Evolutionary conservation across 805 yeast species (phyloP).

Genomic region (Candida alai): DNA sequence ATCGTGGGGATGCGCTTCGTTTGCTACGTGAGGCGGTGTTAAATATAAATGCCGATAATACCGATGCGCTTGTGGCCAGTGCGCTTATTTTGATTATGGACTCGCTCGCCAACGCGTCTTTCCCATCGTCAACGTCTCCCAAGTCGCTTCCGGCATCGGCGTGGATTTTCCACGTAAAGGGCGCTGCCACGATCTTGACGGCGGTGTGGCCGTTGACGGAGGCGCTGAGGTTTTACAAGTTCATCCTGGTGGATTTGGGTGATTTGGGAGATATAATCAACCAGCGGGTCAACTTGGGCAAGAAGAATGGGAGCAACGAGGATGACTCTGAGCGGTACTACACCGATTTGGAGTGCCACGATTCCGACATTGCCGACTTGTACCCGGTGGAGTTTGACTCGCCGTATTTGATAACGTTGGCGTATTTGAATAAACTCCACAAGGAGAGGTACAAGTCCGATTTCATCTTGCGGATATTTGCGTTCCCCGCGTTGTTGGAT

Average conservation of each 20-base stretch:
- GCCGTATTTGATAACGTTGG: conserved; percentile 83
- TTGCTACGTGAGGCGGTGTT: conserved; percentile 81
- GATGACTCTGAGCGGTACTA: conserved; percentile 31
- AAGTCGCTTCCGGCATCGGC: conserved; percentile 85
- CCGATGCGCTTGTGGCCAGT: conserved; percentile 91
- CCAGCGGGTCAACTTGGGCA: conserved; percentile 29
- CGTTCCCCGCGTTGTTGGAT: conserved; percentile 90
- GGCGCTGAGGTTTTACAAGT: conserved; percentile 40
- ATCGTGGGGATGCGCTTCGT: conserved; percentile 82
- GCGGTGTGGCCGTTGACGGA: conserved; percentile 89
- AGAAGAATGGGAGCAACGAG: conserved; percentile 14
- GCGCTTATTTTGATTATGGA: conserved; percentile 89
- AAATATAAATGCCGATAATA: conserved; percentile 76
- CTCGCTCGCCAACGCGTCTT: conserved; percentile 84
- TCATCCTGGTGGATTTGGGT: conserved; percentile 75
- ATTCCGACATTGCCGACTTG: conserved; percentile 75
- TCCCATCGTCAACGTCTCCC: conserved; percentile 47
- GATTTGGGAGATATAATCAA: conserved; percentile 75
- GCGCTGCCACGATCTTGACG: conserved; percentile 91
- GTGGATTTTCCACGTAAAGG: conserved; percentile 96
- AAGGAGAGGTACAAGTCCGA: conserved; percentile 80
- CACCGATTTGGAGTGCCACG: conserved; percentile 75
- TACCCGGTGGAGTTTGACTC: conserved; percentile 82
- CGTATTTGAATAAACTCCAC: conserved; percentile 79
- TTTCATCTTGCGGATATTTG: conserved; percentile 81